Evolutionary conservation across 225 moss, liverwort and hornwort species (phyloP), one percentile per base, ranked within the genome.

Genomic region (Neckera pumila): DNA sequence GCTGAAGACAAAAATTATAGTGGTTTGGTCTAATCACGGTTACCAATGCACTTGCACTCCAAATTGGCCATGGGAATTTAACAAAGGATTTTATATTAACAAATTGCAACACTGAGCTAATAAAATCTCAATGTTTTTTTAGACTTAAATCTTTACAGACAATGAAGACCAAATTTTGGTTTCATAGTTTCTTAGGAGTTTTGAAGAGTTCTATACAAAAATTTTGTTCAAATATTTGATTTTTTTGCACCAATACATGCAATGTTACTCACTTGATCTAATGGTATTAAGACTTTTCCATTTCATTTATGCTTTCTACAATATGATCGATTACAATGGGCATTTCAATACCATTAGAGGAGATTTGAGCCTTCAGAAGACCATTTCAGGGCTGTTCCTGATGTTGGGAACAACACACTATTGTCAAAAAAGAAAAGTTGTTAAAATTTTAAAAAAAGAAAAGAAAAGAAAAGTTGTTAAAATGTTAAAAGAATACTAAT

Each of bases 1-100:
- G 14, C 1, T 22, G 19, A 53, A 36, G 6, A 53, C 9, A 33
- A 53, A 76, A 53, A 22, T 5, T 53, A 22, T 14, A 34, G 22
- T 22, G 2, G 3, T 53, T 36, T 14, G 3, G 14, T 0, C 36
- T 22, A 34, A 36, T 76, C 1, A 9, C 0, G 0, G 2, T 76
- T 34, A 22, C 0, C 3, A 53, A 22, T 76, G 22, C 0, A 22
- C 5, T 21, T 53, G 14, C 14, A 53, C 5, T 34, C 8, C 1
- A 2, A 34, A 22, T 22, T 76, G 33, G 8, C 22, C 2, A 34
- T 22, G 0, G 5, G 0, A 53, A 9, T 2, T 0, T 34, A 0
- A 3, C 0, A 34, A 51, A 0, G 13, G 14, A 22, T 9, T 22
- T 34, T 9, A 8, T 6, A 53, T 51, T 1, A 5, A 22, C 9